Evolutionary conservation across 2,329 filamentous ascomycete genomes (phyloP), one percentile per base, ranked within the genome.

Genomic region (Colletotrichum abscissum): DNA sequence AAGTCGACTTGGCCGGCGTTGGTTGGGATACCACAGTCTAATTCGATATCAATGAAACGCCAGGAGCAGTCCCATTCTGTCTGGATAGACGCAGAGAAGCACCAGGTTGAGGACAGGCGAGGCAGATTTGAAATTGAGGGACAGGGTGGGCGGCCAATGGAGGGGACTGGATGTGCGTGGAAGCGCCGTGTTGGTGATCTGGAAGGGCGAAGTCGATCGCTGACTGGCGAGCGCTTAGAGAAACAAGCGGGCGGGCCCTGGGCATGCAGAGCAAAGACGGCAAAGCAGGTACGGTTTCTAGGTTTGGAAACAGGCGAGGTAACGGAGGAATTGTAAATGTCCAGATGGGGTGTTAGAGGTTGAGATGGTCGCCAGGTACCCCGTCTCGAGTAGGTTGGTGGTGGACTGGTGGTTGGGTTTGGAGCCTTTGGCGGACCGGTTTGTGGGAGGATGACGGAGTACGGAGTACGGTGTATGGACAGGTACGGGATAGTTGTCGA

Each of bases 151-250:
- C 58, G 75, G 71, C 80, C 80, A 81, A 81, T 81, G 73, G 69
- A 74, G 65, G 24, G 52, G 65, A 52, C 35, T 33, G 74, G 69
- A 64, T 54, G 72, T 67, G 28, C 52, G 60, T 74, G 76, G 78
- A 81, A 80, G 79, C 79, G 79, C 79, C 78, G 80, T 80, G 78
- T 75, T 77, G 77, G 73, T 69, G 64, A 74, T 76, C 54, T 35
- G 72, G 64, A 67, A 65, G 72, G 22, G 63, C 57, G 60, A 67
- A 60, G 73, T 75, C 75, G 67, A 67, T 52, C 22, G 62, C 33
- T 78, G 73, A 78, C 75, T 80, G 79, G 78, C 74, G 77, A 76
- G 80, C 80, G 80, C 79, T 81, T 81, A 80, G 74, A 59, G 65
- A 75, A 74, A 75, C 74, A 74, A 74, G 57, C 69, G 72, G 68